Base-by-base conservation (phyloP, 1,139 yeast genomes). In the Sugiyamaella sp. region DNA sequence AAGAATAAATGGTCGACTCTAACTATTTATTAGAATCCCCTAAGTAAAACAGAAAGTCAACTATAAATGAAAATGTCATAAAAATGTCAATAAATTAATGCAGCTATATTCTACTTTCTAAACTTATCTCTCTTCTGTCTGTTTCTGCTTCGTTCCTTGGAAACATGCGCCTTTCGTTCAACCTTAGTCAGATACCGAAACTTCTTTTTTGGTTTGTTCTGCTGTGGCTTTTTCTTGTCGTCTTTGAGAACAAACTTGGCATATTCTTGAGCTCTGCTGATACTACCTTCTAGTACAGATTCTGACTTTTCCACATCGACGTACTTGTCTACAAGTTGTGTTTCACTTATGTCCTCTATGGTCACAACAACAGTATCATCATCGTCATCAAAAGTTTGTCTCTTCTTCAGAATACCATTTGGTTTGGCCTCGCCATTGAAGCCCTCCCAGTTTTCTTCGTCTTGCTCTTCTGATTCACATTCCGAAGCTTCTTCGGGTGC, bases 141-240 rank as follows among this genome's bases (percentile, higher is more conserved):
- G 24, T 40, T 44, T 22, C 47, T 35, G 12, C 51, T 17, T 16
- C 47, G 25, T 24, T 53, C 54, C 52, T 47, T 89, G 57, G 80
- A 69, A 56, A 79, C 81, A 62, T 86, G 86, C 27, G 76, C 80
- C 65, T 81, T 82, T 72, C 97, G 80, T 69, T 89, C 96, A 16
- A 79, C 76, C 70, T 88, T 88, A 51, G 93, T 80, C 70, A 89
- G 77, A 66, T 91, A 91, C 71, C 97, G 81, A 66, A 89, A 89
- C 77, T 86, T 88, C 79, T 86, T 86, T 68, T 76, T 79, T 64
- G 78, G 77, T 46, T 65, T 67, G 48, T 71, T 70, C 35, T 69
- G 48, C 45, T 51, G 53, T 24, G 29, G 19, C 29, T 50, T 25
- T 32, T 49, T 53, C 38, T 42, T 24, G 25, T 50, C 55, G 40